Evolutionary conservation across 164 flowering plant genomes (phyloP).

Genomic region (Umbellularia californica): DNA sequence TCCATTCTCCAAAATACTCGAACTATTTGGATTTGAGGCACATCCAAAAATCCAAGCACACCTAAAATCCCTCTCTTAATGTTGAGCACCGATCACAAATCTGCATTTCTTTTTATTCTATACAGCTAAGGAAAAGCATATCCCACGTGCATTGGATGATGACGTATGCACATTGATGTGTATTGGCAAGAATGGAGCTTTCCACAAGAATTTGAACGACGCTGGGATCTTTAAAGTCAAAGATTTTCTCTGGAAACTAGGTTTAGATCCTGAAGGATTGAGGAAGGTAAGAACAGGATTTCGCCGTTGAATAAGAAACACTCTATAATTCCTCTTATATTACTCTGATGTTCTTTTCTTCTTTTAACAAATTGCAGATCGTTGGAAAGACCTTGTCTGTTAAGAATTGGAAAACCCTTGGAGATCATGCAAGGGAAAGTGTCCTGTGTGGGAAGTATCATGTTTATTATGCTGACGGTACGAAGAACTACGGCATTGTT

Average conservation of each 20-base stretch:
- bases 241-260: conserved; percentile 70
- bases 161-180: conserved; percentile 92
- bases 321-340: not conserved
- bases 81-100: too few relatives aligned
- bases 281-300: conserved; percentile 49
- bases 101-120: not conserved
- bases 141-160: conserved; percentile 73
- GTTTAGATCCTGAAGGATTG: conserved; percentile 59
- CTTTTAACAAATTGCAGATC: conserved; percentile 48
- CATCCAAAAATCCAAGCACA: too few relatives aligned
- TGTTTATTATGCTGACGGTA: conserved; percentile 48
- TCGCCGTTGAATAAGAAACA: not conserved
- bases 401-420: conserved; percentile 92
- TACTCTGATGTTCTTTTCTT: too few relatives aligned
- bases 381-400: conserved; percentile 98
- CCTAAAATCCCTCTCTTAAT: not conserved
- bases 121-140: conserved; percentile 85
- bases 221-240: conserved; percentile 66
- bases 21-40: too few relatives aligned
- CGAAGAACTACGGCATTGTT: conserved; percentile 63
- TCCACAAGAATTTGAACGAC: conserved; percentile 70
- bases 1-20: too few relatives aligned
- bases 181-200: conserved; percentile 89
- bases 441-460: conserved; percentile 70
- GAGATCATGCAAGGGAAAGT: conserved; percentile 80